Evolutionary conservation across 163 green algal species (phyloP).

Genomic region (Scenedesmus sp.): DNA sequence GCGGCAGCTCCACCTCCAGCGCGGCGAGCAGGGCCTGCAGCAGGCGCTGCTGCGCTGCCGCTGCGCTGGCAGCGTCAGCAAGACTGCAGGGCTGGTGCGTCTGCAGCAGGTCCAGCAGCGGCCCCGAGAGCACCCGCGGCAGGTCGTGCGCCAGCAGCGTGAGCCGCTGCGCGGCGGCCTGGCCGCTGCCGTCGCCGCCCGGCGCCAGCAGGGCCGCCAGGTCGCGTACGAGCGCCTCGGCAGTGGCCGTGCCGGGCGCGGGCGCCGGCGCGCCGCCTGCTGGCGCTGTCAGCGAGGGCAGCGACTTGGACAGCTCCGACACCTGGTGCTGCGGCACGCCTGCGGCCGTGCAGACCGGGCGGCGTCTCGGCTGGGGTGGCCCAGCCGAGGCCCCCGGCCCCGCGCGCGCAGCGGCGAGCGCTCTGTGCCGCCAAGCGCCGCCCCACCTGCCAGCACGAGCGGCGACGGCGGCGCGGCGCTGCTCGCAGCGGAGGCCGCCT

Average conservation of each 20-base stretch:
- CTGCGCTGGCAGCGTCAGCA: background rate
- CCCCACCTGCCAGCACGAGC: constrained; percentile 30
- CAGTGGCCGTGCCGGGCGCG: background rate
- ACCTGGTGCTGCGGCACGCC: constrained; percentile 36
- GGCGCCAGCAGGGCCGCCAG: background rate
- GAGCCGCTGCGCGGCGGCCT: constrained; percentile 15
- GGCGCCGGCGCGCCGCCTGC: background rate
- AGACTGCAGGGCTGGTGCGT: background rate
- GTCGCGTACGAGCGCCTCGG: constrained; percentile 12
- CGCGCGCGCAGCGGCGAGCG: too few species aligned
- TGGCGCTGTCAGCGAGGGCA: background rate
- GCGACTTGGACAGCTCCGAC: constrained; percentile 5
- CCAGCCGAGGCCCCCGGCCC: too few species aligned
- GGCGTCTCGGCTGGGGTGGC: too few species aligned
- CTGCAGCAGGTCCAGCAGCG: constrained; percentile 26
- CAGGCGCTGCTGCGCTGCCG: constrained; percentile 19
- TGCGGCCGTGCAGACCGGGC: background rate
- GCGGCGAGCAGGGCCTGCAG: background rate
- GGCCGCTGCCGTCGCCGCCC: background rate
- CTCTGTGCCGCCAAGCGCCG: too few species aligned
- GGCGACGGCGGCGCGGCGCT: constrained; percentile 35
- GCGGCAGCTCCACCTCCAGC: constrained; percentile 1
- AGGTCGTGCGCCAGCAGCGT: constrained; percentile 13
- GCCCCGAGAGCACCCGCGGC: constrained; percentile 19
- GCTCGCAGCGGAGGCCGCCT: constrained; percentile 7